Evolutionary conservation across 176 grass and related monocot genomes (phyloP).

Genomic region (Bromus sterilis): DNA sequence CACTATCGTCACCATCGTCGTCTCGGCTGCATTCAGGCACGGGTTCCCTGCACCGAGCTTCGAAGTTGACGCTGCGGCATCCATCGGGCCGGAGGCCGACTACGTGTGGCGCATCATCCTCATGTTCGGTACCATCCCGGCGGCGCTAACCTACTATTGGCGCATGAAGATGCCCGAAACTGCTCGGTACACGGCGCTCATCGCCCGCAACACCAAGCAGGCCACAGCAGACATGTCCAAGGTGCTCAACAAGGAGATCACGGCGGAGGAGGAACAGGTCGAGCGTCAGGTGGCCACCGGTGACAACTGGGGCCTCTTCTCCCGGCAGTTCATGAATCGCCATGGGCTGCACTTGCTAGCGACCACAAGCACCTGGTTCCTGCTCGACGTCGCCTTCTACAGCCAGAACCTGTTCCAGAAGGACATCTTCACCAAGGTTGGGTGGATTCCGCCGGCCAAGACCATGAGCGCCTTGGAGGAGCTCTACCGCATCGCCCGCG

Average conservation of each 20-base stretch:
- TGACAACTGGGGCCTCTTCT: slow-evolving; percentile 60
- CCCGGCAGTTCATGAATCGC: slow-evolving; percentile 36
- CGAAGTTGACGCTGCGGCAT: neutral
- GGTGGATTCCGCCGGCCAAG: slow-evolving; percentile 53
- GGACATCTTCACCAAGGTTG: slow-evolving; percentile 74
- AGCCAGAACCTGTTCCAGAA: slow-evolving; percentile 90
- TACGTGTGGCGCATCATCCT: slow-evolving; percentile 71
- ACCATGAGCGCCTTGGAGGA: slow-evolving; percentile 83
- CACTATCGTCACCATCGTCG: slow-evolving; percentile 32
- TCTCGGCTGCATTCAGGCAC: slow-evolving; percentile 45
- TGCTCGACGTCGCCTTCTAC: slow-evolving; percentile 44
- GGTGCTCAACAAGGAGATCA: slow-evolving; percentile 46
- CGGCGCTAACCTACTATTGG: slow-evolving; percentile 76
- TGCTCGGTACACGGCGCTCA: slow-evolving; percentile 72
- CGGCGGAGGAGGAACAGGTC: neutral
- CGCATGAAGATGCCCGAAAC: slow-evolving; percentile 95
- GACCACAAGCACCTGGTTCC: slow-evolving; percentile 72
- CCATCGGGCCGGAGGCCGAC: slow-evolving; percentile 40
- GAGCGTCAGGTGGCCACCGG: neutral
- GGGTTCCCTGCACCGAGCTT: slow-evolving; percentile 28
- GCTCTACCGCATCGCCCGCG: slow-evolving; percentile 49
- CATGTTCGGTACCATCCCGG: slow-evolving; percentile 65
- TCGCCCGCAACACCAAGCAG: slow-evolving; percentile 59
- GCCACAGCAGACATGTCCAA: slow-evolving; percentile 68
- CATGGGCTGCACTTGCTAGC: slow-evolving; percentile 60